phyloP scores from a whole-genome alignment of 108 stramenopile species.

The Nitzschia putrida region DNA sequence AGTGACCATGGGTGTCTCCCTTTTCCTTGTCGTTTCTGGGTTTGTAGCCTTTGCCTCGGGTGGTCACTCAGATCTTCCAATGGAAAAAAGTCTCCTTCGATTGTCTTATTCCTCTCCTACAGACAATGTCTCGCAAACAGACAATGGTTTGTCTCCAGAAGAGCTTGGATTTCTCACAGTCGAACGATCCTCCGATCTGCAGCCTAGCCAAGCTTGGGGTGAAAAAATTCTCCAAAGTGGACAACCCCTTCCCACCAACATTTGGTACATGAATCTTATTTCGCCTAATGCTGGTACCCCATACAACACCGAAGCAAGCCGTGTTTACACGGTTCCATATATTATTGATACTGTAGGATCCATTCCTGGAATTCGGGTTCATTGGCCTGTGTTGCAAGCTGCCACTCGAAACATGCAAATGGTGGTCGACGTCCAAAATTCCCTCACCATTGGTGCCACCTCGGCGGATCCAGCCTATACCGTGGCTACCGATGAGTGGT shows the following conservation, averaged over 20 bases:
- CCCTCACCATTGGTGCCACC: slow-evolving; percentile 56
- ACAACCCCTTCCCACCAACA: slow-evolving; percentile 29
- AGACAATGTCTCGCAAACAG: no score
- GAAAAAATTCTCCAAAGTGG: background rate
- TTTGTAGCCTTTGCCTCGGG: no score
- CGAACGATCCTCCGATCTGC: background rate
- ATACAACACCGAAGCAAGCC: slow-evolving; percentile 38
- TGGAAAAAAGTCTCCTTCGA: no score
- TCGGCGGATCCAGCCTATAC: background rate
- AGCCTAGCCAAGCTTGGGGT: slow-evolving; percentile 7
- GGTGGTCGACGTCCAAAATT: slow-evolving; percentile 52
- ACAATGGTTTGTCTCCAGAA: background rate
- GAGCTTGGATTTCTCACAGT: slow-evolving; percentile 3
- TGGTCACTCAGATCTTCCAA: no score
- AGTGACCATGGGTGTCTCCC: no score
- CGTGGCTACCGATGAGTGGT: slow-evolving; percentile 3
- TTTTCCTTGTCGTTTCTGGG: no score
- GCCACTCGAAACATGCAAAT: slow-evolving; percentile 52
- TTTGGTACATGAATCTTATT: slow-evolving; percentile 34
- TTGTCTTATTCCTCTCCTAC: no score
- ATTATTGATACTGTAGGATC: slow-evolving; percentile 58
- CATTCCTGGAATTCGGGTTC: slow-evolving; percentile 49
- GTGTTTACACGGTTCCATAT: slow-evolving; percentile 69
- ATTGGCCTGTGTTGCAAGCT: slow-evolving; percentile 46
- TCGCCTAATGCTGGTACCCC: slow-evolving; percentile 19